Percentiles rank a stretch among this genome's conserved stretches.
These are phyloP conservation scores for Trametopsis cervina DNA, from an alignment of 768 basidiomycete species.

Conservation along the genomic window DNA sequence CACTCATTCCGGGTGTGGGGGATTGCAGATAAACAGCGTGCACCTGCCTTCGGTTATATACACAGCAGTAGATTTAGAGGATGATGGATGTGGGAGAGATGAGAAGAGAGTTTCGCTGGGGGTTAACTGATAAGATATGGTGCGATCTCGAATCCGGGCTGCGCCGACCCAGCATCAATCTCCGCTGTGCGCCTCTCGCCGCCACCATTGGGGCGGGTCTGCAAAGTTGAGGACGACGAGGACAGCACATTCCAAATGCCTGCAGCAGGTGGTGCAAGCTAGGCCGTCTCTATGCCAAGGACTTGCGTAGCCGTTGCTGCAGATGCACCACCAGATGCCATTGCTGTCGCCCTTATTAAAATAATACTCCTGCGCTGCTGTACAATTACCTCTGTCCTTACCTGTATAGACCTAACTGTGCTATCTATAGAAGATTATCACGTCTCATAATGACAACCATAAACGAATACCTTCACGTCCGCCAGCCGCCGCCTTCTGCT, in stretches of 20 bases:
- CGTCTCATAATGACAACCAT: background rate
- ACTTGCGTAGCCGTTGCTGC: background rate
- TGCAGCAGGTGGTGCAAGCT: background rate
- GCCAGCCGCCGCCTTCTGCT: background rate
- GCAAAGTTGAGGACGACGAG: background rate
- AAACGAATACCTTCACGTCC: slow-evolving; percentile 5
- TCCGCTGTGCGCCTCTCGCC: no score
- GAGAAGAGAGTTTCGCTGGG: slow-evolving; percentile 15
- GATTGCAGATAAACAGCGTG: background rate
- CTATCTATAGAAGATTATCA: background rate
- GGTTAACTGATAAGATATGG: slow-evolving; percentile 18
- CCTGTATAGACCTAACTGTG: background rate
- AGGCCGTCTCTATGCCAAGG: background rate
- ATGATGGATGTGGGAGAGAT: slow-evolving; percentile 22
- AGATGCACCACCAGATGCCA: background rate
- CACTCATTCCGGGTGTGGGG: slow-evolving; percentile 14
- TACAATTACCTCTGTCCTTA: background rate
- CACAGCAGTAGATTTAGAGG: slow-evolving; percentile 14
- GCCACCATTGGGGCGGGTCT: no score
- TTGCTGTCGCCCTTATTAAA: no score
- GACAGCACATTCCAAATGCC: background rate
- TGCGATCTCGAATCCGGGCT: slow-evolving; percentile 10
- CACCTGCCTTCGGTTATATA: slow-evolving; percentile 5
- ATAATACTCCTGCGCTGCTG: no score
- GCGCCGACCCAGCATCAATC: no score